Percentiles rank a stretch among this genome's conserved stretches.
Conservation (phyloP, 2,329 filamentous ascomycete species). For the Aureobasidium pullulans region DNA sequence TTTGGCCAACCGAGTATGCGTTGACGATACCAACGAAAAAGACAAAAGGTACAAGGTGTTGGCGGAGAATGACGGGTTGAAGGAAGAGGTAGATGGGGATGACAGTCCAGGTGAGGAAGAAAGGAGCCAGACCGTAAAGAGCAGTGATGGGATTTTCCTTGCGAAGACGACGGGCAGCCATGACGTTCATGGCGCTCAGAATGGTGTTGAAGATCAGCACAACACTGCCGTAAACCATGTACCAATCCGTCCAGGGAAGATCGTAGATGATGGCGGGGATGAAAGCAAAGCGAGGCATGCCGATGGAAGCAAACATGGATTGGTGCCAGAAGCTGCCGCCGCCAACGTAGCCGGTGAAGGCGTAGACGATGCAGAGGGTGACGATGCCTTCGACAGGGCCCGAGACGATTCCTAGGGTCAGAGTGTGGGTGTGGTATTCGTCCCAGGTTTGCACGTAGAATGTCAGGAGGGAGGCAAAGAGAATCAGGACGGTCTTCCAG, state of each 20-base stretch:
- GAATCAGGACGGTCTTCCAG: constrained; percentile 75
- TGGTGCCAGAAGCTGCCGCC: constrained; percentile 92
- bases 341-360: constrained; percentile 74
- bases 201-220: constrained; percentile 81
- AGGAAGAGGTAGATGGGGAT: constrained; percentile 74
- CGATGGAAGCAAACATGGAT: constrained; percentile 64
- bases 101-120: constrained; percentile 69
- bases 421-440: constrained; percentile 94
- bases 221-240: constrained; percentile 75
- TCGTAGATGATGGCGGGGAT: constrained; percentile 68
- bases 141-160: constrained; percentile 66
- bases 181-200: constrained; percentile 73
- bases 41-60: constrained; percentile 81
- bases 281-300: constrained; percentile 54
- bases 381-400: constrained; percentile 93
- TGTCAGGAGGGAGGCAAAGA: constrained; percentile 83
- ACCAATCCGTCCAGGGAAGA: constrained; percentile 85
- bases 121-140: constrained; percentile 75
- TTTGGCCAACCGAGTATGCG: constrained; percentile 89
- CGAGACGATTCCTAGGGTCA: constrained; percentile 85
- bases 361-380: constrained; percentile 73
- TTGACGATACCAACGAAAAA: constrained; percentile 86
- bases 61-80: constrained; percentile 72
- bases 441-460: constrained; percentile 99
- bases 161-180: constrained; percentile 67